Base-by-base conservation (phyloP, 176 grass and related monocot species). In the Bothriochloa decipiens region DNA sequence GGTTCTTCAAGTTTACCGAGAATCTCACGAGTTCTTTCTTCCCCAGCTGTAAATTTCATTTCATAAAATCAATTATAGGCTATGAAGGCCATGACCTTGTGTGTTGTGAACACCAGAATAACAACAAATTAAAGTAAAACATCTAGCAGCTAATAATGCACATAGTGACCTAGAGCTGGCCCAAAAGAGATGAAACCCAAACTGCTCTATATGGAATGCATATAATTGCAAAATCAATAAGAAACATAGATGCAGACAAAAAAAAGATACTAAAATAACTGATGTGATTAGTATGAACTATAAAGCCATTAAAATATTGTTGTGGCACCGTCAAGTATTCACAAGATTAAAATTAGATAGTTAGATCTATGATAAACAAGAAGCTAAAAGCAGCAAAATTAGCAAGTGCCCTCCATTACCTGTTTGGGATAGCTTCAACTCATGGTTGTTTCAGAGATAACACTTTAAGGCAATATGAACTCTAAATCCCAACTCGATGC, bases 11-110 rank as follows among this genome's bases (percentile, higher is more conserved):
- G 62, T 68, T 33, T 65, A 63, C 68, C 0, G n/a, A 83, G 23
- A 80, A 83, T 70, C 78, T 80, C 90, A 64, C 4, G 25, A 11
- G 86, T 0, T 11, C 16, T 77, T 88, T 49, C 72, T 81, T 73
- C 46, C 22, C 78, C 86, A 77, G n/a, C 86, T 91, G 55, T 60
- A 88, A 46, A 29, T 78, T 88, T 4, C 65, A 88, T 67, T 78
- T 36, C 17, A 37, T 61, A 85, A 4, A 46, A 73, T 78, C 29
- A 87, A 60, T 75, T 49, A 75, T 45, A 72, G 14, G 20, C 43
- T 60, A 66, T 22, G 3, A 29, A 58, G 1, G 2, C 18, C n/a
- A 78, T 71, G 36, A 65, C 26, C 40, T 42, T 42, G 39, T 7
- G 39, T 10, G 22, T 67, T 73, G 52, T 53, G 15, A 13, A 20